These are phyloP conservation scores for Aspergillus floridensis DNA, from an alignment of 2,329 filamentous ascomycete genomes.

Conservation along the genomic window DNA sequence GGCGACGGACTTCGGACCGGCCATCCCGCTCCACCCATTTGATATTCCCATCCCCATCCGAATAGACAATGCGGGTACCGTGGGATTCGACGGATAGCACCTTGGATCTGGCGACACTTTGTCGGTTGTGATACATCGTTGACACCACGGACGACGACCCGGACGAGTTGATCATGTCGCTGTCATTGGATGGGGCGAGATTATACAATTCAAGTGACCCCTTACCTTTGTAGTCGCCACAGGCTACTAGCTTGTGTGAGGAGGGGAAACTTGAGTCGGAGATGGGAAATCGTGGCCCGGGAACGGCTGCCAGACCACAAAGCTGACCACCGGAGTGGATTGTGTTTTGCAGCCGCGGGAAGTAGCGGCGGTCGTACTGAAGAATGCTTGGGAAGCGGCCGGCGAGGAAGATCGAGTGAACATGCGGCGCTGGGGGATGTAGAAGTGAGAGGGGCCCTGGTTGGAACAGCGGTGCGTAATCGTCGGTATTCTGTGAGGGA, in stretches of 20 bases:
- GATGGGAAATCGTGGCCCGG: constrained; percentile 51
- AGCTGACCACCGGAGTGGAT: constrained; percentile 81
- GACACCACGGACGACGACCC: constrained; percentile 27
- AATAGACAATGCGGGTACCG: constrained; percentile 76
- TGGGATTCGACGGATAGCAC: constrained; percentile 78
- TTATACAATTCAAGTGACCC: constrained; percentile 83
- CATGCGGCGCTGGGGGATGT: constrained; percentile 64
- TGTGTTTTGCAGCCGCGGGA: constrained; percentile 72
- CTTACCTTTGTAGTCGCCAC: constrained; percentile 87
- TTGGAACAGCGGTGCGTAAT: constrained; percentile 71
- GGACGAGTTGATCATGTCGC: constrained; percentile 23
- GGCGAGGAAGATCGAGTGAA: constrained; percentile 81
- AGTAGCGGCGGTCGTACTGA: constrained; percentile 83
- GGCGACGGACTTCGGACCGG: constrained; percentile 51
- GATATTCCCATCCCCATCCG: constrained; percentile 77
- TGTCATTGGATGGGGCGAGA: constrained; percentile 32
- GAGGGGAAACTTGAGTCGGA: constrained; percentile 45
- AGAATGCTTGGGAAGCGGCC: constrained; percentile 86
- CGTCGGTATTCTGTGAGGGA: constrained; percentile 35
- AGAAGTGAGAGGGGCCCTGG: constrained; percentile 80
- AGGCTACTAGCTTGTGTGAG: constrained; percentile 70
- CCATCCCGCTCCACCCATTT: constrained; percentile 93
- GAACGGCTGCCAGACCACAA: constrained; percentile 68
- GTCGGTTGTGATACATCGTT: constrained; percentile 67
- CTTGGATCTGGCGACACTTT: constrained; percentile 76